These are phyloP conservation scores for Quercus suber DNA, from an alignment of 306 rosid species.

Conservation along the genomic window DNA sequence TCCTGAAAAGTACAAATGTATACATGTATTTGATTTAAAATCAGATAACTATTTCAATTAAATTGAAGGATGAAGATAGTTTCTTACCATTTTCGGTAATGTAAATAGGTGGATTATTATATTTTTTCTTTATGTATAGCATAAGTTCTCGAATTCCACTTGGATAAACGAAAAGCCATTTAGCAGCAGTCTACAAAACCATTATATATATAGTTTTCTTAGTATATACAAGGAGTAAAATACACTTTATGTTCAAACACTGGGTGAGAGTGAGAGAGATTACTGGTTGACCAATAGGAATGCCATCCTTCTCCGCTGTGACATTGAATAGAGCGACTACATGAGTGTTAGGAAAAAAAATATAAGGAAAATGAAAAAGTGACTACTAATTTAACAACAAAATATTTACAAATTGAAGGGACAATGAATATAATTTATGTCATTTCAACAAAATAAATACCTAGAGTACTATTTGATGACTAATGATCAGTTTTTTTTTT, in stretches of 20 bases:
- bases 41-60: not conserved
- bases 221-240: not conserved
- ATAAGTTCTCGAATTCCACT: slow-evolving; percentile 38
- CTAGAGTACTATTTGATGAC: too few relatives aligned
- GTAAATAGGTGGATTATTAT: slow-evolving; percentile 44
- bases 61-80: not conserved
- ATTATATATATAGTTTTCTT: not conserved
- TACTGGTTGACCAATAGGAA: not conserved
- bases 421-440: too few relatives aligned
- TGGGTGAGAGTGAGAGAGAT: not conserved
- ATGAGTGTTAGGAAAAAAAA: not conserved
- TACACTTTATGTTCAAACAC: not conserved
- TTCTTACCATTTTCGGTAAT: slow-evolving; percentile 62
- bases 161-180: slow-evolving; percentile 53
- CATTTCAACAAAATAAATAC: too few relatives aligned
- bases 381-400: too few relatives aligned
- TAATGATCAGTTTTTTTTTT: too few relatives aligned
- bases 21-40: not conserved
- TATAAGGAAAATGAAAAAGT: too few relatives aligned
- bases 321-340: not conserved
- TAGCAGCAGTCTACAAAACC: slow-evolving; percentile 41
- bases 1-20: slow-evolving; percentile 24
- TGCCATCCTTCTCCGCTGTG: slow-evolving; percentile 33
- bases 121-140: slow-evolving; percentile 23
- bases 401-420: too few relatives aligned